Percentiles rank a stretch among this genome's conserved stretches.
phyloP scores from a whole-genome alignment of 225 moss, liverwort and hornwort genomes.

The Marchantia polymorpha region DNA sequence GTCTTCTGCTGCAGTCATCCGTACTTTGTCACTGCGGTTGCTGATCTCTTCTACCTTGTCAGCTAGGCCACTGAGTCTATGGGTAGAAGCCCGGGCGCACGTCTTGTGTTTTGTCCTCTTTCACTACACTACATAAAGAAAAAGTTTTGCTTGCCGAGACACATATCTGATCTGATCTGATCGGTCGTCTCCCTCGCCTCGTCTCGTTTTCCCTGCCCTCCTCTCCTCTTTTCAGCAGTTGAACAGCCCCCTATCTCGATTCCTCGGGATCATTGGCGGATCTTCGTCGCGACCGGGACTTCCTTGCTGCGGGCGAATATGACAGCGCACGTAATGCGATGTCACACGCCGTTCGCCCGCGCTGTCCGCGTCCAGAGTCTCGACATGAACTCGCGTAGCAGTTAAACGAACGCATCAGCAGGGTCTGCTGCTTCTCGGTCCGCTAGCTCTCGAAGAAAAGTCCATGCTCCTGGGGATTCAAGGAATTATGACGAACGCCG shows the following conservation, averaged over 20 bases:
- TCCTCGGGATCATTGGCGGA: background rate
- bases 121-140: slow-evolving; percentile 29
- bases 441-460: too few relatives aligned
- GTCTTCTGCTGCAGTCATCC: slow-evolving; percentile 19
- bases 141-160: slow-evolving; percentile 27
- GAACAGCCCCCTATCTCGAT: background rate
- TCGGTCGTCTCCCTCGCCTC: background rate
- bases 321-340: background rate
- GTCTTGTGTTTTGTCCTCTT: slow-evolving; percentile 25
- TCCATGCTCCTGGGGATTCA: too few relatives aligned
- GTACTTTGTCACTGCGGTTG: slow-evolving; percentile 25
- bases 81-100: slow-evolving; percentile 30
- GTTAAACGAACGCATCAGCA: background rate
- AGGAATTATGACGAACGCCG: too few relatives aligned
- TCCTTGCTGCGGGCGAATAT: background rate
- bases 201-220: background rate
- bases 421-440: too few relatives aligned
- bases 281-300: background rate
- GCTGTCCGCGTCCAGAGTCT: background rate
- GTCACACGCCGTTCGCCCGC: background rate
- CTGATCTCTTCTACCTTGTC: slow-evolving; percentile 37
- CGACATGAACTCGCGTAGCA: background rate
- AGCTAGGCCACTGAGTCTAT: slow-evolving; percentile 23
- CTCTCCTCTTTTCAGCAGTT: background rate
- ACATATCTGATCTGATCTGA: background rate